A percentile compares a stretch with the other conserved stretches of the same genome.
Evolutionary conservation across 1,284 basidiomycete species (phyloP).

Genomic region (Boletus albobrunnescens): DNA sequence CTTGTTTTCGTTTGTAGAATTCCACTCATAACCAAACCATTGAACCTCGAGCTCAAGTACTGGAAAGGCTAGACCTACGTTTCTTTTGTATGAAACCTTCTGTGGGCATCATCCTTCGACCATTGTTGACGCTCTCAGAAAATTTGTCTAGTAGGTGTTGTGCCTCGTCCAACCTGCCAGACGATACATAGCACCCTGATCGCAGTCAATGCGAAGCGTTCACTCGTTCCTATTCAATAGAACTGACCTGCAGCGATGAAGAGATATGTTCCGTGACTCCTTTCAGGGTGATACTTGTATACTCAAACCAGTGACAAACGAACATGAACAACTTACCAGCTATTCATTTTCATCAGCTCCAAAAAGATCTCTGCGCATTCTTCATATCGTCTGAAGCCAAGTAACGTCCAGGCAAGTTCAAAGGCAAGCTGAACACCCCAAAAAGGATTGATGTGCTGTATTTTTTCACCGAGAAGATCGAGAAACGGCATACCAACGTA

Average conservation of each 20-base stretch:
- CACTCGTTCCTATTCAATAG: not conserved
- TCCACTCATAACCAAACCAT: constrained; percentile 45
- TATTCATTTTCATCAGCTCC: constrained; percentile 60
- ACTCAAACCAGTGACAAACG: not conserved
- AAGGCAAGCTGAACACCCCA: constrained; percentile 53
- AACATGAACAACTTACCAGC: constrained; percentile 45
- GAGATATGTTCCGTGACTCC: constrained; percentile 75
- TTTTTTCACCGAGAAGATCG: not conserved
- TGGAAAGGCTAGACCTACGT: constrained; percentile 31
- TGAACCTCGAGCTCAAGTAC: not conserved
- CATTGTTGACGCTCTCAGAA: constrained; percentile 55
- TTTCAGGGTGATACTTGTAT: constrained; percentile 21
- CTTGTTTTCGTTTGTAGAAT: constrained; percentile 69
- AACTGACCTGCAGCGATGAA: constrained; percentile 61
- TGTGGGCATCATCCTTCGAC: constrained; percentile 66
- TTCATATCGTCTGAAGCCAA: constrained; percentile 59
- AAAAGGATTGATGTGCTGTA: not conserved
- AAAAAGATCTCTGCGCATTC: constrained; percentile 67
- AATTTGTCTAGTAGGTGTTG: constrained; percentile 58
- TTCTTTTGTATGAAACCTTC: constrained; percentile 75
- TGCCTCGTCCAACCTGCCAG: constrained; percentile 50
- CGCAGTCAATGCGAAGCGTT: constrained; percentile 1
- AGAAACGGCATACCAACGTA: constrained; percentile 44
- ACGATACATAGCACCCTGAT: constrained; percentile 56
- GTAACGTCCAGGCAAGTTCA: constrained; percentile 72